Evolutionary conservation across 2,329 filamentous ascomycete species (phyloP), one percentile per base, ranked within the genome.

Genomic region (Aureobasidium lini): DNA sequence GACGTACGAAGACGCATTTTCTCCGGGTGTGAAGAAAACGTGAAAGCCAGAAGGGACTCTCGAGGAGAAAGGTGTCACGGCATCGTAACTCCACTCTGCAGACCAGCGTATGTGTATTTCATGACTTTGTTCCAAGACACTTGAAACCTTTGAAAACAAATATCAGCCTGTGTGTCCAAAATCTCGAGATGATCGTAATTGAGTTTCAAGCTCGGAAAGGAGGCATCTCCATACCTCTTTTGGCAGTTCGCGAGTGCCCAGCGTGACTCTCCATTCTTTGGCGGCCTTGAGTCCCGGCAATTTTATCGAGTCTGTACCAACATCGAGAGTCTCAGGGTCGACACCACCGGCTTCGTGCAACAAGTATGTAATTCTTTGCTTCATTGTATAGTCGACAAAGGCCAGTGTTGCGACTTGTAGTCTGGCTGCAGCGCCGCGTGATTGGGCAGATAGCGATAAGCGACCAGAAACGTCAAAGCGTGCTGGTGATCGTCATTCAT

Each of bases 81-180:
- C 76, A 40, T 81, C 75, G 69, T 86, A 86, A 1, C 79, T 67
- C 6, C 69, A 66, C 2, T 83, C 75, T 13, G 84, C 83, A n/a
- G 83, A 80, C 89, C 91, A 96, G 70, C 88, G 84, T 61, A 96
- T 76, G 71, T 93, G 88, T 43, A 96, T 75, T 71, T 90, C 85
- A 66, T 87, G 82, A 63, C 82, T 84, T 66, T 82, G 77, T 57
- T 80, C 77, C 29, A 96, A 76, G 13, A 87, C 73, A 29, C 79
- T 72, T 61, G 79, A 80, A 15, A 94, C 71, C 82, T 84, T 66
- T n/a, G 2, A 10, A 6, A 15, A 16, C 29, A 67, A 37, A 65
- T 61, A 58, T 36, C 31, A 42, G 49, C 29, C 23, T 60, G 16
- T 31, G 42, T 36, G 48, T 42, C 11, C 29, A n/a, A 28, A 9